Conservation (phyloP, 257 asterid species). For the Nicotiana knightiana region DNA sequence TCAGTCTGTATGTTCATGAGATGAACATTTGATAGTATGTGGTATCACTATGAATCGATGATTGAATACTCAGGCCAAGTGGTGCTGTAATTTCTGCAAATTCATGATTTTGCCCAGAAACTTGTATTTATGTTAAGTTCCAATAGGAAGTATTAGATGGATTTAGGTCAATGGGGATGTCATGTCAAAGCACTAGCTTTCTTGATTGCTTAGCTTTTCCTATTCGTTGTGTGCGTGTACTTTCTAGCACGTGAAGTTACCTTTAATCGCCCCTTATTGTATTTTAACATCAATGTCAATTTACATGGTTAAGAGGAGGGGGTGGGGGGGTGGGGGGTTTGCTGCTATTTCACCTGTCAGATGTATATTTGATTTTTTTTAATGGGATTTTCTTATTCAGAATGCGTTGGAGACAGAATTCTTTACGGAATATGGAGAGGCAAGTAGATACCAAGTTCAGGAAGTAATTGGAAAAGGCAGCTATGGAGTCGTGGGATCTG, state of each 20-base stretch:
- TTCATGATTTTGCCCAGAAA: background rate
- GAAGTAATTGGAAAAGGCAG: slow-evolving; percentile 98
- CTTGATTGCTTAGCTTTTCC: background rate
- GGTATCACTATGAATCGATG: background rate
- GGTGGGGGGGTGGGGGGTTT: background rate
- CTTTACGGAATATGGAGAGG: slow-evolving; percentile 96
- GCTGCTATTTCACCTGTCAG: slow-evolving; percentile 1
- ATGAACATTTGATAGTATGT: background rate
- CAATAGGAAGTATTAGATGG: background rate
- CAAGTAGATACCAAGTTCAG: slow-evolving; percentile 86
- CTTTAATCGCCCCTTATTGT: background rate
- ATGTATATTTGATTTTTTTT: slow-evolving; percentile 1
- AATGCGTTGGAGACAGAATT: slow-evolving; percentile 60
- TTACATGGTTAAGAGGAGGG: background rate
- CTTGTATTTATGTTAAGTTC: background rate
- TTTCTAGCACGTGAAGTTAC: background rate
- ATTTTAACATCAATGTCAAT: background rate
- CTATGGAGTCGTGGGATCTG: slow-evolving; percentile 94
- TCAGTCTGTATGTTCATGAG: background rate
- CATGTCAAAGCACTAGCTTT: background rate
- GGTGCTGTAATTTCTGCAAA: background rate
- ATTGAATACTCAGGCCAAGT: background rate
- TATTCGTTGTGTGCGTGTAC: background rate
- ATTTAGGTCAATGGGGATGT: slow-evolving; percentile 2
- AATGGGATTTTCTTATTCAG: slow-evolving; percentile 32